Base-by-base conservation (phyloP, 2,329 filamentous ascomycete species). In the Colletotrichum brevisporum region DNA sequence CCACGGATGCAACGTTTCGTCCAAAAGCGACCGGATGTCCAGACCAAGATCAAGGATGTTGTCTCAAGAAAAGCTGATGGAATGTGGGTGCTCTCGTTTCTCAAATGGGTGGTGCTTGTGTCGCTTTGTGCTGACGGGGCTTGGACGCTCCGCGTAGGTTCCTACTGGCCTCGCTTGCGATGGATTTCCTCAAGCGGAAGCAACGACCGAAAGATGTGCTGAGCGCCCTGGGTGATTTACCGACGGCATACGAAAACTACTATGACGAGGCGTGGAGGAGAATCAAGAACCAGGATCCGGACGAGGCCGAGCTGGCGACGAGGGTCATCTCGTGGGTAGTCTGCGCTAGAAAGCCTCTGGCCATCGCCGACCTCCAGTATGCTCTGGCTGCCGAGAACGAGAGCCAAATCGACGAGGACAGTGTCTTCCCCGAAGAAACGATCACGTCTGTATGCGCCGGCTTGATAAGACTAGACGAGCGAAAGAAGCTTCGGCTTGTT, bases 181-280 rank as follows among this genome's bases (percentile, higher is more conserved):
- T 72, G 3, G 59, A 70, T 2, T 61, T 51, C 0, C 24, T 70
- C 2, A 4, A 21, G 0, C 43, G 41, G 4, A 67, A 70, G 54
- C 18, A 16, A 64, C 31, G 1, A 36, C 39, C 9, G 0, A 56
- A 65, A n/a, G 55, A 65, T 2, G 5, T 72, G 8, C 59, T 59
- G 3, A 36, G 26, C 1, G 43, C 70, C 1, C 43, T 70, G n/a
- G 43, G 2, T 12, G 31, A 5, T 21, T 31, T 67, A 0, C 55
- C 67, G 0, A 13, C 52, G 1, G 59, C 47, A 24, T 21, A 47
- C 6, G 4, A n/a, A 6, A 27, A 36, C 10, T 67, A 67, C 0
- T 85, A 85, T 58, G 61, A 76, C 0, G 69, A 81, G 0, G 78
- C 79, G 0, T 76, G 83, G 65, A 39, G 75, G 2, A 70, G 82